Conservation (phyloP, 345 rosid genomes). For the Syzygium aqueum region DNA sequence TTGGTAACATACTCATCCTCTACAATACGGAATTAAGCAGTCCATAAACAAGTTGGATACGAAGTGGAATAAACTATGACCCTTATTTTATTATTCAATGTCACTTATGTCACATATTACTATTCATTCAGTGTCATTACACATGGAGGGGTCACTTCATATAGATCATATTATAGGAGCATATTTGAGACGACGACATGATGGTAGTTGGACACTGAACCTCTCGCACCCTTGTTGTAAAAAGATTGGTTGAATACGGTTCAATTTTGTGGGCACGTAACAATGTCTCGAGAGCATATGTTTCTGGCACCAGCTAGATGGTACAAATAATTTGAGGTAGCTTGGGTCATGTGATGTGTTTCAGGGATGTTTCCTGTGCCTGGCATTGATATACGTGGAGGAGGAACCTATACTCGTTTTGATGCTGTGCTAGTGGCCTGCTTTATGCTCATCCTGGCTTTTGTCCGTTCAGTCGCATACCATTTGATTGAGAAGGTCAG, state of each 20-base stretch:
- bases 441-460: constrained; percentile 18
- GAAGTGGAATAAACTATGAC: background rate
- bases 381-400: constrained; percentile 7
- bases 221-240: background rate
- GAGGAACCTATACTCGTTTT: constrained; percentile 16
- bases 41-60: background rate
- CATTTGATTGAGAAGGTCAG: constrained; percentile 18
- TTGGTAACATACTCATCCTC: background rate
- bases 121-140: background rate
- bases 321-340: background rate
- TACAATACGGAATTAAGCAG: background rate
- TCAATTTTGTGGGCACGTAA: background rate
- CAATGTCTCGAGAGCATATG: background rate
- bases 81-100: background rate
- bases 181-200: background rate
- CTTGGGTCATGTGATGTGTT: background rate
- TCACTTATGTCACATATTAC: background rate
- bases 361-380: constrained; percentile 28
- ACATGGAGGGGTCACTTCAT: background rate
- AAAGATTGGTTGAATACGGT: background rate
- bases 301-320: background rate
- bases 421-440: constrained; percentile 28
- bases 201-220: background rate
- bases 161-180: background rate
- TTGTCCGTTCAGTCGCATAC: constrained; percentile 20